Conservation (phyloP, 2,329 filamentous ascomycete genomes). For the Fusarium phyllophilum region DNA sequence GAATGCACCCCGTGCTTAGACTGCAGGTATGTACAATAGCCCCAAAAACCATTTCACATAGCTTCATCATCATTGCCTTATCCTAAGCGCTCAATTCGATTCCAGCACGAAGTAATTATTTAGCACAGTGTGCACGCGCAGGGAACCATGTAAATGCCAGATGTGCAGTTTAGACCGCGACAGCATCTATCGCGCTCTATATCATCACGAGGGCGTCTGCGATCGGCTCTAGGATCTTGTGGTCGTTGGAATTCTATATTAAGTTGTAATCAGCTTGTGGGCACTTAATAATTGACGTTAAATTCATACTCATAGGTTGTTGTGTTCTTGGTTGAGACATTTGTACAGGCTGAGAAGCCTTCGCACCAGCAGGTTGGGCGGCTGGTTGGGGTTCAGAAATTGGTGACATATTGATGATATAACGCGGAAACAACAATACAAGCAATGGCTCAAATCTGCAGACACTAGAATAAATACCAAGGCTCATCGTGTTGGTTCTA, state of each 20-base stretch:
- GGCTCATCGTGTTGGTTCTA: not conserved
- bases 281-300: rapidly evolving
- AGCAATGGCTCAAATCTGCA: not conserved
- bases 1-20: not conserved
- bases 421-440: not conserved
- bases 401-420: not conserved
- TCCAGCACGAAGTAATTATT: not conserved
- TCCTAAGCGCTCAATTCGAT: rapidly evolving
- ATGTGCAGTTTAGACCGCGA: not conserved
- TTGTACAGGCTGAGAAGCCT: not conserved
- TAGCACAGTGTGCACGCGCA: not conserved
- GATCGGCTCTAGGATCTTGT: not conserved
- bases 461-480: not conserved
- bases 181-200: not conserved
- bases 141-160: not conserved
- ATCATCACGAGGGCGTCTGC: not conserved
- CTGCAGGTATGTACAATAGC: not conserved
- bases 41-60: not conserved
- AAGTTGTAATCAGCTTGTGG: not conserved
- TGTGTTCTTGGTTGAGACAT: not conserved
- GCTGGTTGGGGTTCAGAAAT: not conserved
- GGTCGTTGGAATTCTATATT: not conserved
- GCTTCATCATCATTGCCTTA: not conserved
- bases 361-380: not conserved
- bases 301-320: not conserved